Conservation (phyloP, 2,329 filamentous ascomycete genomes). For the Penicillium sp. region DNA sequence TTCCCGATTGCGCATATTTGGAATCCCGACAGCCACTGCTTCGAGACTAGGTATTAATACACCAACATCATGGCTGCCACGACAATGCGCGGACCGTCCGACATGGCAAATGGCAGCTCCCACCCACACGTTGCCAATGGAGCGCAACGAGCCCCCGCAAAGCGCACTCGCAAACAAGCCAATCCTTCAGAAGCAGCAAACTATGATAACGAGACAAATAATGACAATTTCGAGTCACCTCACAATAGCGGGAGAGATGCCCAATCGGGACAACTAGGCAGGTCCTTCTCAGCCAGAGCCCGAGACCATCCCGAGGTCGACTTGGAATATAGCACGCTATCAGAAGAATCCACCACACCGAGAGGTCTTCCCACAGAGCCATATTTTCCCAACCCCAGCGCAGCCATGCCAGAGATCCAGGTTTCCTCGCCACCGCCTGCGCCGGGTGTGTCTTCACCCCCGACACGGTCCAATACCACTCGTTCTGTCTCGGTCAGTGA, state of each 20-base stretch:
- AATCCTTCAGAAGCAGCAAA: background rate
- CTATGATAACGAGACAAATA: slow-evolving; percentile 6
- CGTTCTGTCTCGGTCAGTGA: slow-evolving; percentile 31
- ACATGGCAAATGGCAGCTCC: slow-evolving; percentile 19
- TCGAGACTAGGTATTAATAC: slow-evolving; percentile 1
- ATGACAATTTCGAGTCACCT: slow-evolving; percentile 3
- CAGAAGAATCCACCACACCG: slow-evolving; percentile 21
- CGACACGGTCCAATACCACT: slow-evolving; percentile 33
- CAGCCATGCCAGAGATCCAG: slow-evolving; percentile 14
- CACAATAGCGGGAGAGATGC: slow-evolving; percentile 1
- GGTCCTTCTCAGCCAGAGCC: slow-evolving; percentile 21
- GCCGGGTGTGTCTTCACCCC: slow-evolving; percentile 14
- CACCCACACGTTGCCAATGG: slow-evolving; percentile 11
- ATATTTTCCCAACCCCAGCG: slow-evolving; percentile 5
- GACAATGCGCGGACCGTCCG: slow-evolving; percentile 18
- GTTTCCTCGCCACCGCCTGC: slow-evolving; percentile 11
- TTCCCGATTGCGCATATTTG: slow-evolving; percentile 6
- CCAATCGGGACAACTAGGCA: slow-evolving; percentile 3
- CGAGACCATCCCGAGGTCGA: slow-evolving; percentile 11
- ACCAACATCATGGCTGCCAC: slow-evolving; percentile 14
- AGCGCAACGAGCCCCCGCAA: slow-evolving; percentile 5
- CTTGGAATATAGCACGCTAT: slow-evolving; percentile 17
- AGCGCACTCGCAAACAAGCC: slow-evolving; percentile 11
- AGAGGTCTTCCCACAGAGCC: slow-evolving; percentile 16
- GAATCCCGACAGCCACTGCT: background rate